These are phyloP conservation scores for Boletus rubroflammeus DNA, from an alignment of 768 basidiomycete genomes.

Conservation along the genomic window DNA sequence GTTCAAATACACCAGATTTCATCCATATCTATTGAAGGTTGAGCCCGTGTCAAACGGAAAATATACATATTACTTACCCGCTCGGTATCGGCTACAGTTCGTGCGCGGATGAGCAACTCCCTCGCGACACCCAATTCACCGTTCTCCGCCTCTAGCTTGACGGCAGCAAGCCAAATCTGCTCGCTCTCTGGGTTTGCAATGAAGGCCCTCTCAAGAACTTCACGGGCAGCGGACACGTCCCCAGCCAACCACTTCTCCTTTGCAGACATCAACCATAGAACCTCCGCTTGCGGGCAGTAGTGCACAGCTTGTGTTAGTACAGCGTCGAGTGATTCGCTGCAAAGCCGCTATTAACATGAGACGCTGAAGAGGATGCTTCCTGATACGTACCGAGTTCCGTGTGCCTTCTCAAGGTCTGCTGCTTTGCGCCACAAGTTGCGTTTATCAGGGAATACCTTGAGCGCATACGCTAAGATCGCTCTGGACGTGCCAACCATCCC, in stretches of 20 bases:
- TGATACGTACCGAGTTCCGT: conserved; percentile 68
- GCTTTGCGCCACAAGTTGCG: conserved; percentile 86
- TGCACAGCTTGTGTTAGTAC: conserved; percentile 80
- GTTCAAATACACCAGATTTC: conserved; percentile 95
- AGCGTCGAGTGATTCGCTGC: conserved; percentile 74
- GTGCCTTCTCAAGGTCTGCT: conserved; percentile 88
- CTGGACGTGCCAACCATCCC: conserved; percentile 80
- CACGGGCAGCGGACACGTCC: conserved; percentile 87
- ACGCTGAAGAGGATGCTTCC: background rate
- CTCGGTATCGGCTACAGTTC: conserved; percentile 89
- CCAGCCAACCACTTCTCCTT: conserved; percentile 95
- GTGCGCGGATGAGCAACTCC: conserved; percentile 82
- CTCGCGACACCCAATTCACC: conserved; percentile 83
- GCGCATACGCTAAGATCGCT: conserved; percentile 85
- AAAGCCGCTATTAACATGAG: conserved; percentile 4
- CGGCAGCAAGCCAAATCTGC: conserved; percentile 96
- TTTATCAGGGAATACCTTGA: conserved; percentile 87
- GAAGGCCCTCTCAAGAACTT: conserved; percentile 86
- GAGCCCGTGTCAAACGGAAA: background rate
- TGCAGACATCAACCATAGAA: conserved; percentile 96
- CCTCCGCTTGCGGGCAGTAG: conserved; percentile 93
- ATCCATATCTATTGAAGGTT: conserved; percentile 81
- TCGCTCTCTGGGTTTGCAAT: conserved; percentile 95
- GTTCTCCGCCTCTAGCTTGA: conserved; percentile 96
- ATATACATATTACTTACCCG: conserved; percentile 48